A percentile compares a stretch with the other conserved stretches of the same genome.
Conservation (phyloP, 148 eudicot genomes). For the Gaultheria prostrata region DNA sequence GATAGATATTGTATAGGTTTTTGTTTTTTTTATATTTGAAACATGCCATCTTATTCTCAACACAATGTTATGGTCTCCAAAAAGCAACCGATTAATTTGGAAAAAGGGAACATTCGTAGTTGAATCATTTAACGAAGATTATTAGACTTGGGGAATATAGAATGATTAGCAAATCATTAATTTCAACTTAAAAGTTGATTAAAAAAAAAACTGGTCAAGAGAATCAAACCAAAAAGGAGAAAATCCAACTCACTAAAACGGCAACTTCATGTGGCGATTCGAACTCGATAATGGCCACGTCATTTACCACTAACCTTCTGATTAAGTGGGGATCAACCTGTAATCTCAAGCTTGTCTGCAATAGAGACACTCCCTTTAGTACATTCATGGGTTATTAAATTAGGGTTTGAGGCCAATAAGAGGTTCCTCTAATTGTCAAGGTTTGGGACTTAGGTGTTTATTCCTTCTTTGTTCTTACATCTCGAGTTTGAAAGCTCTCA, state of each 20-base stretch:
- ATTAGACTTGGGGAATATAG: not conserved
- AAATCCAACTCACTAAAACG: conserved; percentile 4
- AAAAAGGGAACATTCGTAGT: not conserved
- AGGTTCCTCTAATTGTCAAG: not conserved
- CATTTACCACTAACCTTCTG: not conserved
- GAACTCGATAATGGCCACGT: conserved; percentile 15
- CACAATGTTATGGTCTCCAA: not conserved
- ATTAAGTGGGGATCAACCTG: conserved; percentile 1
- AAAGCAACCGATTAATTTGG: not conserved
- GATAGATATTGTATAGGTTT: not conserved
- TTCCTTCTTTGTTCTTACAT: not conserved
- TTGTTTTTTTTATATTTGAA: not conserved
- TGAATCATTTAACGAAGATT: not conserved
- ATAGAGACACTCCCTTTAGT: conserved; percentile 3
- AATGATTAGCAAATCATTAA: conserved; percentile 21
- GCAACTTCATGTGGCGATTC: conserved; percentile 18
- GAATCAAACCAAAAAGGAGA: not conserved
- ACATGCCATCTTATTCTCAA: not conserved
- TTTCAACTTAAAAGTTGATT: not conserved
- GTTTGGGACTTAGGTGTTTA: not conserved
- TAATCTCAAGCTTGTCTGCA: conserved; percentile 12
- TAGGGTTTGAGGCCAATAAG: not conserved
- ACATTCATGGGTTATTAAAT: conserved; percentile 2
- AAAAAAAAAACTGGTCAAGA: not conserved
- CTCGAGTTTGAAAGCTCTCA: not conserved